A percentile compares a stretch with the other conserved stretches of the same genome.
Conservation (phyloP, 2,329 filamentous ascomycete genomes). For the Colletotrichum sp. region DNA sequence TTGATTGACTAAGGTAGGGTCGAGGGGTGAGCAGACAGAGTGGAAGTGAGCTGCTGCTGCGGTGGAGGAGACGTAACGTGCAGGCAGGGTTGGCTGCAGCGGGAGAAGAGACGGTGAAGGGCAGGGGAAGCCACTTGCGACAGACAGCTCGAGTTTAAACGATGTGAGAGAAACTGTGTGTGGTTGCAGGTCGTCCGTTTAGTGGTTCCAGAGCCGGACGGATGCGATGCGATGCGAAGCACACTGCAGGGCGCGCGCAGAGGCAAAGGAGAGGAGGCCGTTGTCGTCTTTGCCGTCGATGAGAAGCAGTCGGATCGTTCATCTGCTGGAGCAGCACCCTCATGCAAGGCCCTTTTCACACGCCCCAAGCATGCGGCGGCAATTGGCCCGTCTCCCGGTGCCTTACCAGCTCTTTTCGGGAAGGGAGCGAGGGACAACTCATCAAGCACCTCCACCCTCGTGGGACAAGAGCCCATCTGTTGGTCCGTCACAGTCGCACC, state of each 20-base stretch:
- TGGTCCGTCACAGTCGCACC: background rate
- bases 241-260: background rate
- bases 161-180: background rate
- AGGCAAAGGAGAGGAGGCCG: background rate
- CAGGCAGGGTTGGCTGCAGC: background rate
- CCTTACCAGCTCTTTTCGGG: constrained; percentile 16
- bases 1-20: background rate
- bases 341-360: constrained; percentile 7
- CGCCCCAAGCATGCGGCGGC: constrained; percentile 15
- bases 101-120: constrained; percentile 2
- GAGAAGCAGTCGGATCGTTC: background rate
- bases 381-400: constrained; percentile 14
- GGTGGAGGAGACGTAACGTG: background rate
- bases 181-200: background rate
- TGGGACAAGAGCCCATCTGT: background rate
- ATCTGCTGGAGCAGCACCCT: background rate
- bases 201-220: background rate
- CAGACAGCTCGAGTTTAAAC: background rate
- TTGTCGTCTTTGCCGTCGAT: background rate
- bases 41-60: background rate
- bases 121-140: background rate
- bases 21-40: background rate
- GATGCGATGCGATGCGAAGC: background rate
- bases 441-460: constrained; percentile 19
- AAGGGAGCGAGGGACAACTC: constrained; percentile 21